phyloP scores from a whole-genome alignment of 495 filamentous ascomycete species.

The Daldinia loculata region DNA sequence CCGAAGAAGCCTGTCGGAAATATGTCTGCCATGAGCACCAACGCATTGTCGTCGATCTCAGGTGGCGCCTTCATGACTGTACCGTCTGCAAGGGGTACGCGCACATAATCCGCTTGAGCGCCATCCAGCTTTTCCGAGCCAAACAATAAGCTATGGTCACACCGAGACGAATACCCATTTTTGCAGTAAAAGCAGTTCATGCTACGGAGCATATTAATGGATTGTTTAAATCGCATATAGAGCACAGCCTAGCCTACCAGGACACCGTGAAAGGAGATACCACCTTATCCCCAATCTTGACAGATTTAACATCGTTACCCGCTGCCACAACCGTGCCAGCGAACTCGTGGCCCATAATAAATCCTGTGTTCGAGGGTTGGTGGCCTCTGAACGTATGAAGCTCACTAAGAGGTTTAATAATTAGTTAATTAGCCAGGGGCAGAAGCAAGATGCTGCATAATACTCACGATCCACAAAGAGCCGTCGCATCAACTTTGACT shows the following conservation, averaged over 20 bases:
- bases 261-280: constrained; percentile 88
- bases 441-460: constrained; percentile 10
- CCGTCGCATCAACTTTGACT: constrained; percentile 85
- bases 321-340: constrained; percentile 76
- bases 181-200: constrained; percentile 91
- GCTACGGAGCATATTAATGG: constrained; percentile 52
- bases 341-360: constrained; percentile 80
- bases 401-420: constrained; percentile 63
- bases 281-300: constrained; percentile 79
- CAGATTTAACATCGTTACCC: constrained; percentile 71
- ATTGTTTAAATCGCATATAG: constrained; percentile 3
- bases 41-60: constrained; percentile 75
- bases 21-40: constrained; percentile 93
- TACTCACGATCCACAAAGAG: constrained; percentile 89
- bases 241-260: constrained; percentile 64
- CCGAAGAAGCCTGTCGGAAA: constrained; percentile 91
- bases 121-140: constrained; percentile 80
- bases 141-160: constrained; percentile 77
- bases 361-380: constrained; percentile 62
- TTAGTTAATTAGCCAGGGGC: constrained; percentile 9
- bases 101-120: constrained; percentile 89
- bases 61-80: constrained; percentile 80
- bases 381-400: constrained; percentile 90
- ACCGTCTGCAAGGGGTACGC: constrained; percentile 84
- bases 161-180: constrained; percentile 82